phyloP scores from a whole-genome alignment of 345 rosid genomes.

The Citropsis articulata region DNA sequence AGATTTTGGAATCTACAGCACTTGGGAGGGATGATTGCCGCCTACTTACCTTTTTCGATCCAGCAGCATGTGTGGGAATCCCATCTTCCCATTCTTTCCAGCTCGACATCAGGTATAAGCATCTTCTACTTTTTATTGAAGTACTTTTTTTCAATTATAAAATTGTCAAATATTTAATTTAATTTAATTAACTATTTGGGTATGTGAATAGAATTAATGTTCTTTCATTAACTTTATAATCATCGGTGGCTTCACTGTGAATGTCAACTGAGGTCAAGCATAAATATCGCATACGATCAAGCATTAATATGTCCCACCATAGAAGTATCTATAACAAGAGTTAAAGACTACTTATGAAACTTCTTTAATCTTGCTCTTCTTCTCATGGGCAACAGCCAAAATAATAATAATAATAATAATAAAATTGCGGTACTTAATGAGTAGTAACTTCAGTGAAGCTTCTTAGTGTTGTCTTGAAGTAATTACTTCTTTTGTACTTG shows the following conservation, averaged over 20 bases:
- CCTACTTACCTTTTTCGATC: slow-evolving; percentile 21
- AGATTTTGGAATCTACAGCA: slow-evolving; percentile 34
- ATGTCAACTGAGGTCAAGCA: slow-evolving; percentile 1
- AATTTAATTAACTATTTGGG: background rate
- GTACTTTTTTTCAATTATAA: no score
- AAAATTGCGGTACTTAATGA: background rate
- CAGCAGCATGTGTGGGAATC: slow-evolving; percentile 45
- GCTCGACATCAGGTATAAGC: slow-evolving; percentile 18
- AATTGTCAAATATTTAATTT: no score
- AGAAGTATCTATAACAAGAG: background rate
- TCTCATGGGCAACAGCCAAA: background rate
- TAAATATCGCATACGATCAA: background rate
- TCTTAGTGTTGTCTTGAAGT: background rate
- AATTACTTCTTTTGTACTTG: background rate
- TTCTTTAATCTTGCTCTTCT: background rate
- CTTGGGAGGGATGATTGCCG: slow-evolving; percentile 36
- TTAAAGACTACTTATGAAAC: background rate
- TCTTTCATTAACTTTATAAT: background rate
- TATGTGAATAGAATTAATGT: background rate
- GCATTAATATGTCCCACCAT: background rate
- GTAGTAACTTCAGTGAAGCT: background rate
- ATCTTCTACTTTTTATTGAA: background rate
- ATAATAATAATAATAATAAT: no score
- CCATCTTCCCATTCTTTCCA: slow-evolving; percentile 39
- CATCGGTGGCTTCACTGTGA: background rate